phyloP scores from a whole-genome alignment of 2,329 filamentous ascomycete species.

The Fusarium tuaranense region DNA sequence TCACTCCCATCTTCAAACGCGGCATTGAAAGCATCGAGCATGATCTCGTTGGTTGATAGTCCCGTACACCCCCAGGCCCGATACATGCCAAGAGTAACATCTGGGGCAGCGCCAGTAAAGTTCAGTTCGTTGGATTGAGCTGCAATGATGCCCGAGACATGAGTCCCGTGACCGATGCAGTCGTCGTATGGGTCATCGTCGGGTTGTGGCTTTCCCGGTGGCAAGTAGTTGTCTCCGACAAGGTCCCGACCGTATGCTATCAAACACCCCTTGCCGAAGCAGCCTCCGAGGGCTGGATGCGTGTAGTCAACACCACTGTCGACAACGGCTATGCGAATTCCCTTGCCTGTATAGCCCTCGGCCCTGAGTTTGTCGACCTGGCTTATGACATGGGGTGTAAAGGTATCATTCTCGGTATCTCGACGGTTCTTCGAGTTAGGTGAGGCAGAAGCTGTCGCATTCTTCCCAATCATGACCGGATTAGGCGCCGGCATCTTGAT shows the following conservation, averaged over 20 bases:
- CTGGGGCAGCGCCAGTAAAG: constrained; percentile 65
- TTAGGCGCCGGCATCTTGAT: background rate
- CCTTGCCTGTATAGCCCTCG: constrained; percentile 58
- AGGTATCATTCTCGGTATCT: background rate
- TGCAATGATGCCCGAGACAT: constrained; percentile 53
- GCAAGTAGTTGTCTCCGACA: constrained; percentile 57
- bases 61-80: constrained; percentile 36
- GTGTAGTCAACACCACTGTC: constrained; percentile 70
- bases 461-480: background rate
- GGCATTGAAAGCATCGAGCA: constrained; percentile 67
- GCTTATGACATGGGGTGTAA: constrained; percentile 60
- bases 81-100: constrained; percentile 65
- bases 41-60: constrained; percentile 57
- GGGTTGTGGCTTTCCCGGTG: constrained; percentile 44
- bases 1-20: constrained; percentile 67
- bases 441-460: background rate
- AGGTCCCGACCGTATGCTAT: constrained; percentile 66
- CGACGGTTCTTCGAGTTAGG: background rate
- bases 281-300: constrained; percentile 70
- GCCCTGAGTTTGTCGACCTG: constrained; percentile 63
- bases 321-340: constrained; percentile 62
- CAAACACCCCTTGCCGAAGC: constrained; percentile 68
- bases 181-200: constrained; percentile 59
- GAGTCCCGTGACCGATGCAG: constrained; percentile 65
- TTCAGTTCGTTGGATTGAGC: constrained; percentile 62